Conservation (phyloP, 1,139 yeast species). For the Saccharomyces hybrid region DNA sequence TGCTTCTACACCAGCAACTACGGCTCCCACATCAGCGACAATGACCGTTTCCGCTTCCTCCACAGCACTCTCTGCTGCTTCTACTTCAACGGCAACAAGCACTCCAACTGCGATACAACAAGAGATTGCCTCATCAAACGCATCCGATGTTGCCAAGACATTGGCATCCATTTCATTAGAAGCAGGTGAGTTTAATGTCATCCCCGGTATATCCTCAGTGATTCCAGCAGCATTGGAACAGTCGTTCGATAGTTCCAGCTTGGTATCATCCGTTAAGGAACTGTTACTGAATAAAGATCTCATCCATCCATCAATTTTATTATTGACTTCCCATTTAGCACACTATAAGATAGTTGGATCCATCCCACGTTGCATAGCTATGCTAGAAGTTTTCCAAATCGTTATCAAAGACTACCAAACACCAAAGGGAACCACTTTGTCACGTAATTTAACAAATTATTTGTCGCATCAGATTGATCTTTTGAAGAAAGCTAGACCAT, state of each 20-base stretch:
- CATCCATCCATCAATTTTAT: conserved; percentile 80
- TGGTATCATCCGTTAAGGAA: conserved; percentile 29
- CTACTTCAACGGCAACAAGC: conserved; percentile 6
- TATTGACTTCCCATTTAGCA: conserved; percentile 74
- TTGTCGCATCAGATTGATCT: conserved; percentile 90
- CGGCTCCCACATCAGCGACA: conserved; percentile 7
- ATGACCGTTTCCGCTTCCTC: conserved; percentile 6
- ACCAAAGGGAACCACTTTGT: conserved; percentile 76
- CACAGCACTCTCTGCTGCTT: conserved; percentile 8
- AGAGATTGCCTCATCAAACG: conserved; percentile 5
- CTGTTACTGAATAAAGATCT: conserved; percentile 37
- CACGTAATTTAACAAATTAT: conserved; percentile 83
- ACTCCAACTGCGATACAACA: background rate
- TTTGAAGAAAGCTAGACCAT: conserved; percentile 83
- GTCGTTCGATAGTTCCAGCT: conserved; percentile 21
- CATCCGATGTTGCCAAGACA: conserved; percentile 23
- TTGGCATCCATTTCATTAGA: conserved; percentile 26
- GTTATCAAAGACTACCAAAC: conserved; percentile 78
- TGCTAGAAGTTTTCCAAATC: conserved; percentile 77
- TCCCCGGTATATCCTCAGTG: conserved; percentile 30
- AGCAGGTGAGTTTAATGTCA: conserved; percentile 21
- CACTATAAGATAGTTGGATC: conserved; percentile 88
- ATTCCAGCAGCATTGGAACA: conserved; percentile 26
- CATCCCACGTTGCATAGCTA: conserved; percentile 71
- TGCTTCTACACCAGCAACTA: conserved; percentile 1